phyloP scores from a whole-genome alignment of 1,139 yeast species.

The Ashbya aceris region DNA sequence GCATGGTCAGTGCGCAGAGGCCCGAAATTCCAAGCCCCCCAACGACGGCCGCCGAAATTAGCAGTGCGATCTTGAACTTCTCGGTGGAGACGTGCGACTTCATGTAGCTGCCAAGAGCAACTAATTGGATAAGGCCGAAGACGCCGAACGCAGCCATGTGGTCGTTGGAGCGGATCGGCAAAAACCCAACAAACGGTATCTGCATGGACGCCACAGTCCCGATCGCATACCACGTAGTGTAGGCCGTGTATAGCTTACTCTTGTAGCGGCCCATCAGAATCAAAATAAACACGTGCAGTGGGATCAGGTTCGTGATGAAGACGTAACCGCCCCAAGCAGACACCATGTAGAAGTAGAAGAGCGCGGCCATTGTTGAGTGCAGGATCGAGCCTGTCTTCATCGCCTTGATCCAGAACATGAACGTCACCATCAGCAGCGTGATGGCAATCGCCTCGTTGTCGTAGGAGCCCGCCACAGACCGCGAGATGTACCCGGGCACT shows the following conservation, averaged over 20 bases:
- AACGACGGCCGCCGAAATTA: constrained; percentile 49
- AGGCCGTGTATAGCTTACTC: constrained; percentile 76
- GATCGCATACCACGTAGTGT: constrained; percentile 92
- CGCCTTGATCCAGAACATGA: constrained; percentile 92
- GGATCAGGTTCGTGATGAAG: constrained; percentile 94
- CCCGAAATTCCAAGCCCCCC: constrained; percentile 58
- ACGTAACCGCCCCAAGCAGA: constrained; percentile 99
- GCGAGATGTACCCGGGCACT: constrained; percentile 96
- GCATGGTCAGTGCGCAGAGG: constrained; percentile 68
- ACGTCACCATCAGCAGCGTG: constrained; percentile 89
- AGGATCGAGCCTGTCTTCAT: constrained; percentile 83
- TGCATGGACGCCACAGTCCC: constrained; percentile 98
- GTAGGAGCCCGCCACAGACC: constrained; percentile 97
- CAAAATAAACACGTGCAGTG: constrained; percentile 86
- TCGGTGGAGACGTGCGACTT: constrained; percentile 62
- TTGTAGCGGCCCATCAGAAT: constrained; percentile 91
- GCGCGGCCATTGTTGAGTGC: constrained; percentile 76
- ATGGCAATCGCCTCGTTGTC: constrained; percentile 99
- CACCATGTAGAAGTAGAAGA: constrained; percentile 95
- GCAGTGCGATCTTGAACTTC: constrained; percentile 67
- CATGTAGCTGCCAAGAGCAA: constrained; percentile 77
- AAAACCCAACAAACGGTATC: constrained; percentile 95
- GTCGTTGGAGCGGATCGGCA: constrained; percentile 94
- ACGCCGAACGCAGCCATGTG: constrained; percentile 99
- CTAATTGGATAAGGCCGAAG: constrained; percentile 87